phyloP scores from a whole-genome alignment of 768 basidiomycete species.

The Phlebiopsis gigantea region DNA sequence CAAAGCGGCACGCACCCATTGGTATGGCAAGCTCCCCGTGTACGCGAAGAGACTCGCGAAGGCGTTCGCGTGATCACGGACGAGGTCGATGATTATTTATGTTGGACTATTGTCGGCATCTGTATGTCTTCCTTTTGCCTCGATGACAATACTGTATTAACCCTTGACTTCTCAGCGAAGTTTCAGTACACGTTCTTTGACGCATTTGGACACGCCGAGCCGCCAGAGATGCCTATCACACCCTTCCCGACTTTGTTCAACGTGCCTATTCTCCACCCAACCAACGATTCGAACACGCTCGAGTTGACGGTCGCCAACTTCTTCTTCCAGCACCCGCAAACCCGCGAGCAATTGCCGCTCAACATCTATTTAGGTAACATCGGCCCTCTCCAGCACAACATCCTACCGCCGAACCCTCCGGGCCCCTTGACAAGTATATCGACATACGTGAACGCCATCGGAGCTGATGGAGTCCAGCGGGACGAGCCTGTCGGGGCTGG shows the following conservation, averaged over 20 bases:
- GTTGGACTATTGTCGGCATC: slow-evolving; percentile 95
- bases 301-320: slow-evolving; percentile 87
- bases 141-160: slow-evolving; percentile 6
- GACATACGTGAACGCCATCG: slow-evolving; percentile 49
- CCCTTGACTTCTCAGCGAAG: slow-evolving; percentile 52
- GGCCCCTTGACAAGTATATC: slow-evolving; percentile 63
- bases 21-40: slow-evolving; percentile 71
- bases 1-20: slow-evolving; percentile 80
- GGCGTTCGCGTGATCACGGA: slow-evolving; percentile 72
- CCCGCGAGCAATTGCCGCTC: slow-evolving; percentile 57
- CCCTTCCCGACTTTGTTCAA: slow-evolving; percentile 87
- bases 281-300: slow-evolving; percentile 53
- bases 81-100: slow-evolving; percentile 91
- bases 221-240: slow-evolving; percentile 78
- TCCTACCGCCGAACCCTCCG: slow-evolving; percentile 68
- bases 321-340: slow-evolving; percentile 69
- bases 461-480: slow-evolving; percentile 10
- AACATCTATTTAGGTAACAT: slow-evolving; percentile 88
- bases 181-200: slow-evolving; percentile 96
- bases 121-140: slow-evolving; percentile 46
- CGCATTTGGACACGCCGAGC: slow-evolving; percentile 71
- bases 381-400: slow-evolving; percentile 75
- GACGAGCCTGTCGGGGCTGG: slow-evolving; percentile 5
- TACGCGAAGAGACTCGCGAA: slow-evolving; percentile 80
- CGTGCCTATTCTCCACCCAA: slow-evolving; percentile 59